Evolutionary conservation across 2,329 filamentous ascomycete genomes (phyloP).

Genomic region (Fusarium denticulatum): DNA sequence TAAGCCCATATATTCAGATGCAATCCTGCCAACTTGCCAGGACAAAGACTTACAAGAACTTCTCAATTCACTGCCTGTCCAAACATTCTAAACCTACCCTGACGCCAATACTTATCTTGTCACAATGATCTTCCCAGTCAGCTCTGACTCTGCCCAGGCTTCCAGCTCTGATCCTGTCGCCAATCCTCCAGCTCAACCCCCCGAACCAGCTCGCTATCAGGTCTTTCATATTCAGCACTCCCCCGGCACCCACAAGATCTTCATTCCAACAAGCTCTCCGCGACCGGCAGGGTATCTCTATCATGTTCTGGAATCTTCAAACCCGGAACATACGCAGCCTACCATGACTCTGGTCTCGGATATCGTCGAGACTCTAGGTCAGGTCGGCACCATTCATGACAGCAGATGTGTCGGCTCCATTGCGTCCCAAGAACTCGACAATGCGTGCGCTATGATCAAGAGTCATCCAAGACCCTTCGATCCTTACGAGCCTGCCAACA

Average conservation of each 20-base stretch:
- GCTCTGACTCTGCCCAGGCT: background rate
- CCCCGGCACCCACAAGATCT: conserved; percentile 31
- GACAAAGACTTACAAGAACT: background rate
- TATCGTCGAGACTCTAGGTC: background rate
- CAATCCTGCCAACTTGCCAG: background rate
- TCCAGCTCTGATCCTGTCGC: background rate
- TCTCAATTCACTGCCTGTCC: background rate
- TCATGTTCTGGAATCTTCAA: background rate
- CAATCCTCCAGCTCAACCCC: background rate
- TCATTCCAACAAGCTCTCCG: conserved; percentile 20
- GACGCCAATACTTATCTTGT: background rate
- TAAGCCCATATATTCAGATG: conserved; percentile 5
- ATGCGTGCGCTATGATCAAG: conserved; percentile 25
- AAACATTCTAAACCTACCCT: background rate
- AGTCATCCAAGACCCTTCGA: background rate
- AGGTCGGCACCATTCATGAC: conserved; percentile 19
- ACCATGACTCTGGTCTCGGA: conserved; percentile 17
- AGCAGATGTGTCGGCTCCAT: conserved; percentile 36
- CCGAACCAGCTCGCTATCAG: conserved; percentile 13
- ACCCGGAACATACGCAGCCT: background rate
- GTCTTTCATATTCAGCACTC: conserved; percentile 35
- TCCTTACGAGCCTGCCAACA: background rate
- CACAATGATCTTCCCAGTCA: conserved; percentile 3
- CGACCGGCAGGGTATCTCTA: conserved; percentile 23
- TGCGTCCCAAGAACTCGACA: conserved; percentile 23